Evolutionary conservation across 108 stramenopile genomes (phyloP), one percentile per base, ranked within the genome.

Genomic region (Craspedostauros australis): DNA sequence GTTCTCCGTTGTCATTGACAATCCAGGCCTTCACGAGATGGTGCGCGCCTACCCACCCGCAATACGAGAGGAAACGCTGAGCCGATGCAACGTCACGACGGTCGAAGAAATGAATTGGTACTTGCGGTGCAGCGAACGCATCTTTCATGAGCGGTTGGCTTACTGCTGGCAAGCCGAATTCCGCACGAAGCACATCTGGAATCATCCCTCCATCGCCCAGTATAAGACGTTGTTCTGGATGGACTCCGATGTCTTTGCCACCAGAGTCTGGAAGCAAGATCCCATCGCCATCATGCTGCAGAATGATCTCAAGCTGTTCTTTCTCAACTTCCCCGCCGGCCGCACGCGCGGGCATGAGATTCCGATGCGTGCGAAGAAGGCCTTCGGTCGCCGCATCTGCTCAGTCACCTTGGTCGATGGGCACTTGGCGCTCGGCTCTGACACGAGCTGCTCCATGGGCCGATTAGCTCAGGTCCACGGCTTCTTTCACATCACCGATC

Each of bases 111-210:
- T 63, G 6, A 25, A 34, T 19, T 71, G 62, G 70, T 29, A 12
- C 4, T 44, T 57, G 4, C 37, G 33, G 1, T 71, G 70, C 39
- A 15, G n/a, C 36, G 4, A 36, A 43, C 2, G 37, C 20, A 1
- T 46, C 45, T 5, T 8, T 6, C 11, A 41, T 24, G 9, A 47
- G 23, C 31, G 31, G 11, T 27, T 63, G 18, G 43, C 43, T 22
- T 70, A 70, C 38, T 52, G 51, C 33, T 75, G 73, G 73, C 73
- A 75, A 54, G 68, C 68, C 9, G 73, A 75, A 60, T 75, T 75
- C 29, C 62, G 73, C n/a, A 39, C 73, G 21, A 49, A 57, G 20
- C 73, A 64, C 30, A 60, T 75, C 22, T 75, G 73, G 73, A 57
- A 46, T 5, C 62, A 75, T 60, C 68, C 63, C 4, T 57, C 68